Percentiles rank a stretch among this genome's conserved stretches.
Evolutionary conservation across 352 stramenopile genomes (phyloP).

Genomic region (Globisporangium camurandrum): DNA sequence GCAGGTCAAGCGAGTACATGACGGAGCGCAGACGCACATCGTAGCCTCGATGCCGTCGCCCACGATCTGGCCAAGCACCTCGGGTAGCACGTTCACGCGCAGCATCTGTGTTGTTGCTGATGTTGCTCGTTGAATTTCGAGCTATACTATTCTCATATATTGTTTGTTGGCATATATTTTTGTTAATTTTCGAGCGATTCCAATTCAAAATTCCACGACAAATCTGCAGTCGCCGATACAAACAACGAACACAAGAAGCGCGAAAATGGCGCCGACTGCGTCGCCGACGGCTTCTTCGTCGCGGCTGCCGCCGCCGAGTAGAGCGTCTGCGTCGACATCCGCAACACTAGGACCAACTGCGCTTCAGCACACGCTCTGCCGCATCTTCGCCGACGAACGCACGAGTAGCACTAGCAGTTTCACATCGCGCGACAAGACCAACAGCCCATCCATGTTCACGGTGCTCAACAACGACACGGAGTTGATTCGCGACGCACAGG

Average conservation of each 20-base stretch:
- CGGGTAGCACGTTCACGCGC: slow-evolving; percentile 67
- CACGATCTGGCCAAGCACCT: slow-evolving; percentile 74
- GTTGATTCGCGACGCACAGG: slow-evolving; percentile 24
- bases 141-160: background rate
- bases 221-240: background rate
- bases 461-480: slow-evolving; percentile 9
- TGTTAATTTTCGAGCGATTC: too few relatives aligned
- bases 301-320: background rate
- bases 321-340: background rate
- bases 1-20: too few relatives aligned
- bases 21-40: slow-evolving; percentile 33
- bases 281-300: background rate
- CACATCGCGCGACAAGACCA: background rate
- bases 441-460: background rate
- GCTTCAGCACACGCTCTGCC: slow-evolving; percentile 4
- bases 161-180: too few relatives aligned
- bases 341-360: background rate
- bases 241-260: slow-evolving; percentile 2
- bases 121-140: background rate
- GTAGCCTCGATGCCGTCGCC: slow-evolving; percentile 61
- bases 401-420: background rate
- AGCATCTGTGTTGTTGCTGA: slow-evolving; percentile 35
- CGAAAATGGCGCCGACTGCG: slow-evolving; percentile 7
- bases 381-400: background rate
- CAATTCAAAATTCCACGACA: too few relatives aligned